Evolutionary conservation across 2,329 filamentous ascomycete genomes (phyloP), one percentile per base, ranked within the genome.

Genomic region (Aspergillus caelatus): DNA sequence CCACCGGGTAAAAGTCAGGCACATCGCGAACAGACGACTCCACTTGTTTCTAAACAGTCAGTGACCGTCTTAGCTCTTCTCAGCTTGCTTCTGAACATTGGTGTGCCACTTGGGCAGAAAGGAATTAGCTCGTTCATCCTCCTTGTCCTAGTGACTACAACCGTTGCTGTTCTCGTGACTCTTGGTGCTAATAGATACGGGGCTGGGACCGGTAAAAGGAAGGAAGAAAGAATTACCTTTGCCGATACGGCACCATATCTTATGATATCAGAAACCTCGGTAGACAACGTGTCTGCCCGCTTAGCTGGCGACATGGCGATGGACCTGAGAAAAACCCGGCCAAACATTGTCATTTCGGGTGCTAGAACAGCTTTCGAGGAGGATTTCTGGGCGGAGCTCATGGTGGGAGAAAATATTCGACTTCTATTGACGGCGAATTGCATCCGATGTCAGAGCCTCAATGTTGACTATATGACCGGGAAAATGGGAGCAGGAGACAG

Each of bases 391-490:
- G 85, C 80, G 3, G 87, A 89, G 70, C 75, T 92, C 39, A 75
- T 75, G 19, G 74, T 90, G 45, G 70, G 71, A 8, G 68, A 69
- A 0, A 57, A 62, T 10, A 57, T 68, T 16, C 78, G 77, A 46
- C 78, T 92, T 8, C 72, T 84, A 6, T 79, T 93, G 34, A 92
- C 89, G 39, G 87, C 86, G 58, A 91, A 93, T 74, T 93, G 90
- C 73, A 84, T 82, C 39, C 82, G 91, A 45, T 94, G 91, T 75
- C 78, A 81, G 34, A 91, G 88, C 64, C 79, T 93, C 65, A 92
- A 92, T 75, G 85, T 93, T 62, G 88, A 93, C 78, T 91, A 91
- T 72, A 73, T 78, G 26, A 91, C 87, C 0, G 91, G 91, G 8
- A 84, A 83, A 57, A 78, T 81, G 48, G 86, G 84, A 0, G 78